A percentile compares a stretch with the other conserved stretches of the same genome.
Conservation (phyloP, 306 rosid species). For the Pterocarpus macrocarpus region DNA sequence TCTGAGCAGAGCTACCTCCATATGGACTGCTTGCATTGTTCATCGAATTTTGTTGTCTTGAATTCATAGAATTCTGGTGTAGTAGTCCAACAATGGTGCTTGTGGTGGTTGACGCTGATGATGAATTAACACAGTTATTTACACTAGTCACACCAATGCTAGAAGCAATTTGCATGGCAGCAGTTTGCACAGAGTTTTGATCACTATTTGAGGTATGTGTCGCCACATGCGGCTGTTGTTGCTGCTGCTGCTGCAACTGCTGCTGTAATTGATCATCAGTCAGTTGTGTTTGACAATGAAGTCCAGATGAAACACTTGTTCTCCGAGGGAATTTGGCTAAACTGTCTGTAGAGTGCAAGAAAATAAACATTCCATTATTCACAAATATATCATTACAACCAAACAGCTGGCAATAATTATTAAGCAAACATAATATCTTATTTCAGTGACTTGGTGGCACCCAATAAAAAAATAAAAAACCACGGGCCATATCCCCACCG, state of each 20-base stretch:
- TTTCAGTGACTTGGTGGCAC: background rate
- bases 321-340: slow-evolving; percentile 92
- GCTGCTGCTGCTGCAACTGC: slow-evolving; percentile 48
- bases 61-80: slow-evolving; percentile 94
- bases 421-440: background rate
- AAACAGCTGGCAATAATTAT: slow-evolving; percentile 36
- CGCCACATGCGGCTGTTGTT: slow-evolving; percentile 60
- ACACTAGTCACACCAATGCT: slow-evolving; percentile 81
- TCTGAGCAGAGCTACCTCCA: slow-evolving; percentile 84
- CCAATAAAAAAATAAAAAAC: background rate
- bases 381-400: slow-evolving; percentile 24
- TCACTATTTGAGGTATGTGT: slow-evolving; percentile 68
- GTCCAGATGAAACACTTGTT: slow-evolving; percentile 71
- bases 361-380: slow-evolving; percentile 2
- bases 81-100: slow-evolving; percentile 98
- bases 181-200: slow-evolving; percentile 66
- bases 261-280: slow-evolving; percentile 74
- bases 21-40: slow-evolving; percentile 87
- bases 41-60: slow-evolving; percentile 81
- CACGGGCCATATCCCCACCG: background rate
- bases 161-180: slow-evolving; percentile 70
- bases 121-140: slow-evolving; percentile 69
- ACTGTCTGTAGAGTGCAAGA: slow-evolving; percentile 68
- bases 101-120: slow-evolving; percentile 77
- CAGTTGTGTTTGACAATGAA: slow-evolving; percentile 72